These are phyloP conservation scores for Zelopaecilomyces penicillatus DNA, from an alignment of 2,329 filamentous ascomycete genomes.

Conservation along the genomic window DNA sequence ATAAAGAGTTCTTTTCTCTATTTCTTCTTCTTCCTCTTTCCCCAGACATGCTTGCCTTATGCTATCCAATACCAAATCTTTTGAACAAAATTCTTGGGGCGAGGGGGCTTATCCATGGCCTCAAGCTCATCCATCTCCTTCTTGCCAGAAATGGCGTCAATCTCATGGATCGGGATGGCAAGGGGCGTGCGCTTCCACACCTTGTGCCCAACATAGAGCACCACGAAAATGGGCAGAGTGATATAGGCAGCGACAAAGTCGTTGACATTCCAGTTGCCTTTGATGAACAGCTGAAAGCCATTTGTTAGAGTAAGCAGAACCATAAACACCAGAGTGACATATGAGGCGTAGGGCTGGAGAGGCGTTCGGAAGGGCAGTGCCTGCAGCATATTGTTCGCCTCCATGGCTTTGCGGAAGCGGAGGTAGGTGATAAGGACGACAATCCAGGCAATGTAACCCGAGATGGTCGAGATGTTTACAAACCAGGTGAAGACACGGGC, in stretches of 20 bases:
- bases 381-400: conserved; percentile 40
- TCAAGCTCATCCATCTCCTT: conserved; percentile 54
- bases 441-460: conserved; percentile 53
- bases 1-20: too few species aligned
- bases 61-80: conserved; percentile 51
- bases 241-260: conserved; percentile 60
- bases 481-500: conserved; percentile 63
- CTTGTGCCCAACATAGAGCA: conserved; percentile 56
- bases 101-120: conserved; percentile 36
- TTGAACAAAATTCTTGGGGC: conserved; percentile 42
- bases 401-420: conserved; percentile 50
- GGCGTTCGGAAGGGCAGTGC: conserved; percentile 44
- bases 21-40: not conserved
- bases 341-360: conserved; percentile 57
- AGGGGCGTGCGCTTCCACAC: conserved; percentile 35
- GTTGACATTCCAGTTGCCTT: conserved; percentile 50
- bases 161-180: conserved; percentile 34
- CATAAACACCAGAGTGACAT: conserved; percentile 48
- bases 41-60: conserved; percentile 15
- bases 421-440: conserved; percentile 51
- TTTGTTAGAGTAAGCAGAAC: conserved; percentile 60
- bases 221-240: conserved; percentile 52
- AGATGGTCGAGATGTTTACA: conserved; percentile 58
- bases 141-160: conserved; percentile 51
- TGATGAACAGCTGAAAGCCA: conserved; percentile 68